These are phyloP conservation scores for Strobilomyces echinocephalus DNA, from an alignment of 768 basidiomycete species.

Conservation along the genomic window DNA sequence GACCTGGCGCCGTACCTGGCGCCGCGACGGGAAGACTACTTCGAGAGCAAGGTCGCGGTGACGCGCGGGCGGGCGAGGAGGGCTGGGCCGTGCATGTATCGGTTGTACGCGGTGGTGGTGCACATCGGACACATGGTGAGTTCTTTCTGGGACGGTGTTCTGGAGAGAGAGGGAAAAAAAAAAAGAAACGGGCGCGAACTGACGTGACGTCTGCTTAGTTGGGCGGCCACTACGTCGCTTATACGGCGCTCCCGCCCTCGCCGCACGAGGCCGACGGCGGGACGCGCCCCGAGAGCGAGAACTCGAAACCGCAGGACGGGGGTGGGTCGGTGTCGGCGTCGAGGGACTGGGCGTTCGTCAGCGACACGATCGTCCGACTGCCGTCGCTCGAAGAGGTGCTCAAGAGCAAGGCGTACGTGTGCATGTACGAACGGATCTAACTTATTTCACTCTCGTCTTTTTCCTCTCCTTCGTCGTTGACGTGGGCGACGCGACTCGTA, in stretches of 20 bases:
- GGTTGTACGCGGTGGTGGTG: conserved; percentile 77
- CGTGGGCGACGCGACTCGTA: too few species aligned
- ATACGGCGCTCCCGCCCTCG: conserved; percentile 61
- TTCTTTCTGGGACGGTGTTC: too few species aligned
- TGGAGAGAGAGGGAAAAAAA: too few species aligned
- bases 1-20: conserved; percentile 88
- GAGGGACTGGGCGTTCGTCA: conserved; percentile 88
- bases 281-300: conserved; percentile 5
- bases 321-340: neutral
- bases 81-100: conserved; percentile 50
- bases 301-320: conserved; percentile 4
- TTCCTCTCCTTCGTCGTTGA: too few species aligned
- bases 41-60: conserved; percentile 36
- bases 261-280: conserved; percentile 11
- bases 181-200: too few species aligned
- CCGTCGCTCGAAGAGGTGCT: conserved; percentile 84
- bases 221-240: conserved; percentile 87
- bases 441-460: conserved; percentile 3
- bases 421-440: conserved; percentile 82
- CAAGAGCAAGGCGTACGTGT: conserved; percentile 87
- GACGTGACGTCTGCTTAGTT: conserved; percentile 48
- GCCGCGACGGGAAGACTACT: conserved; percentile 70
- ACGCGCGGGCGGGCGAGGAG: conserved; percentile 22
- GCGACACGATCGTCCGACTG: conserved; percentile 80
- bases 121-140: conserved; percentile 82